Evolutionary conservation across 345 rosid species (phyloP).

Genomic region (Moricandia moricandioides): DNA sequence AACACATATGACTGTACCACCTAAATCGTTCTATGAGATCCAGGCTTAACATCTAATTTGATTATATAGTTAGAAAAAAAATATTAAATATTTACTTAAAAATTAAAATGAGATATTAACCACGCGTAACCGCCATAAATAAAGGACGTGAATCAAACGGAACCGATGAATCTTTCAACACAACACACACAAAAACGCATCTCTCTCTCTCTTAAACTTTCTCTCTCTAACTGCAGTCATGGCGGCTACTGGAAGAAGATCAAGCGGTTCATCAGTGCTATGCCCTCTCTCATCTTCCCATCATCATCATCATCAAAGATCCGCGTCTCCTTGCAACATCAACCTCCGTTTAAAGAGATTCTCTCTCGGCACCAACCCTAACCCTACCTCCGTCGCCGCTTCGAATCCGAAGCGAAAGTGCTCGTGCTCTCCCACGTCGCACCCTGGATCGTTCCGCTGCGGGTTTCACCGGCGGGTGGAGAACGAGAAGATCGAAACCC

Average conservation of each 20-base stretch:
- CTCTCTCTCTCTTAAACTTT: not conserved
- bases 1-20: no score
- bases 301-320: not conserved
- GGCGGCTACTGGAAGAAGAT: constrained; percentile 29
- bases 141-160: constrained; percentile 23
- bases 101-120: not conserved
- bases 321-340: constrained; percentile 24
- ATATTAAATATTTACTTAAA: not conserved
- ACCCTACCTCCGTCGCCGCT: not conserved
- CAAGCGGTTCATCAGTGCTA: constrained; percentile 24
- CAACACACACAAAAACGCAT: constrained; percentile 1
- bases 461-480: constrained; percentile 52
- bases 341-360: not conserved
- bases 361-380: constrained; percentile 1
- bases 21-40: no score
- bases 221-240: constrained; percentile 11
- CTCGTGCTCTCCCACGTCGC: constrained; percentile 81
- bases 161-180: constrained; percentile 17
- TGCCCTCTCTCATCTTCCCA: constrained; percentile 21
- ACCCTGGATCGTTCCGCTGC: constrained; percentile 84
- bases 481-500: constrained; percentile 2
- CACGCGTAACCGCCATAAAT: constrained; percentile 19
- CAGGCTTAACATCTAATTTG: no score
- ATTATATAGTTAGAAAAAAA: no score
- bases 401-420: constrained; percentile 46